Evolutionary conservation across 208 protist species (phyloP), one percentile per base, ranked within the genome.

Genomic region (Trypanosoma cruzi): DNA sequence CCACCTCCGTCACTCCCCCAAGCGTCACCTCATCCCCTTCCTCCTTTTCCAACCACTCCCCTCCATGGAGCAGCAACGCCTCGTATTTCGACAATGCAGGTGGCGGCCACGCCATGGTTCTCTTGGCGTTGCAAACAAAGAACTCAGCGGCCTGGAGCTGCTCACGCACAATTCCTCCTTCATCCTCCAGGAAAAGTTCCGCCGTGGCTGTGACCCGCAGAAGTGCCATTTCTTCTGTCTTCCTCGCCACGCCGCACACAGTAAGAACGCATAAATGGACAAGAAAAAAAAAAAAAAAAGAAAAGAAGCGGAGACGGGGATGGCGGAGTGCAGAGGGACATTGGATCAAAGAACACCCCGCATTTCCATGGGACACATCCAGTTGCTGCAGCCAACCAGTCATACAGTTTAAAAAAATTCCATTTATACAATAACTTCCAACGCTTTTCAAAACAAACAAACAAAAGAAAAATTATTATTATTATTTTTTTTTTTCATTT

Each of bases 91-190:
- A 20, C 32, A 40, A 24, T 18, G 13, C 26, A 6, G 54, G 56
- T 4, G 16, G 56, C 18, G 64, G 49, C 63, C 57, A 62, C 22
- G 48, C 6, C 16, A 49, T 37, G 26, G 57, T 52, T 6, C 7
- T 50, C 36, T 71, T 77, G 16, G 48, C 63, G 58, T 71, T 58
- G 7, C 29, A 55, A 31, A 77, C 58, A 42, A 71, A 10, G 59
- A 77, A 77, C 37, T 77, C 71, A 60, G 71, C 57, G 7, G 24
- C 49, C 6, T 22, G 46, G 22, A 77, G 24, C 4, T 67, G n/a
- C 28, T 77, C 71, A 31, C 31, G 49, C 16, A 63, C 1, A 34
- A 6, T 6, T 1, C 4, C 14, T 14, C 2, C 42, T 8, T 46
- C 55, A 55, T 56, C 36, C 22, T 31, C 29, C 13, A 14, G 10